Conservation (phyloP, 768 basidiomycete species). For the Lactarius hengduanensis region DNA sequence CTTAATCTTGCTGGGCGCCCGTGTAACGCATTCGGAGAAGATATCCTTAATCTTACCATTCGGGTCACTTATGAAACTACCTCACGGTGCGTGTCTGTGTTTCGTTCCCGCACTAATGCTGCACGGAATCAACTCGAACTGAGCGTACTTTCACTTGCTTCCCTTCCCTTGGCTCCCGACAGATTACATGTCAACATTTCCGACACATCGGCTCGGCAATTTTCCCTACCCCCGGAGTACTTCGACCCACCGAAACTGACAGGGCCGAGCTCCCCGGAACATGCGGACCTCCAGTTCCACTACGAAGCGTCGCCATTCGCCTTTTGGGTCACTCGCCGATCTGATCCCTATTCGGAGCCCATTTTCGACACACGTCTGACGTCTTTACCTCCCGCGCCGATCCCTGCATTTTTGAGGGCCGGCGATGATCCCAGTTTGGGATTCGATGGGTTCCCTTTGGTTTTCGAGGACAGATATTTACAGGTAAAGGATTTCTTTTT, state of each 20-base stretch:
- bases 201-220: slow-evolving; percentile 61
- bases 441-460: slow-evolving; percentile 62
- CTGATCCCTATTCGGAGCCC: slow-evolving; percentile 50
- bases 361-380: slow-evolving; percentile 69
- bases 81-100: slow-evolving; percentile 40
- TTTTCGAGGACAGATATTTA: slow-evolving; percentile 80
- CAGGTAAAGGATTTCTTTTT: slow-evolving; percentile 44
- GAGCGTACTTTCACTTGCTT: background rate
- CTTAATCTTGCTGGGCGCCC: slow-evolving; percentile 52
- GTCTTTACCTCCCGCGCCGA: slow-evolving; percentile 60
- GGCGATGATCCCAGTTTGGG: slow-evolving; percentile 49
- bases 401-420: slow-evolving; percentile 48
- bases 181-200: slow-evolving; percentile 70
- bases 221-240: slow-evolving; percentile 58
- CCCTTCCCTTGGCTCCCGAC: background rate
- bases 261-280: slow-evolving; percentile 33
- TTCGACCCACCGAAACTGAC: slow-evolving; percentile 40
- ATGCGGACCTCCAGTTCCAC: slow-evolving; percentile 69
- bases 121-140: slow-evolving; percentile 42
- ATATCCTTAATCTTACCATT: slow-evolving; percentile 58
- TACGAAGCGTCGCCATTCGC: slow-evolving; percentile 63
- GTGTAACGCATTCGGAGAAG: slow-evolving; percentile 66
- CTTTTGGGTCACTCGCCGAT: slow-evolving; percentile 77
- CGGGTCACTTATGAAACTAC: slow-evolving; percentile 63
- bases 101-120: background rate